These are phyloP conservation scores for Ophiocordyceps camponoti-saundersi DNA, from an alignment of 2,329 filamentous ascomycete species.

Conservation along the genomic window DNA sequence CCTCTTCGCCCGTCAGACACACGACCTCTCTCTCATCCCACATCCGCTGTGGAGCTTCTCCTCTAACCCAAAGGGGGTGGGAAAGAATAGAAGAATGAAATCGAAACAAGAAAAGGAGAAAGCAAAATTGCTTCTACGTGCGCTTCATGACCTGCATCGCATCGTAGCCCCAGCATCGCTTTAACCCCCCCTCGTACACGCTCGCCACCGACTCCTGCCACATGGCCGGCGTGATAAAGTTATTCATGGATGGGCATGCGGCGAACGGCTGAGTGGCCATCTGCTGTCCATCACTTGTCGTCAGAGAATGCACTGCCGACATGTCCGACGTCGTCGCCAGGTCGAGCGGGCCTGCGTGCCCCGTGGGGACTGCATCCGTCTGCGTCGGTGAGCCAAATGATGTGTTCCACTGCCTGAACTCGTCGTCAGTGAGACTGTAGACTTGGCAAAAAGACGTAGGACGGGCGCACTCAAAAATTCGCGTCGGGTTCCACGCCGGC, in stretches of 20 bases:
- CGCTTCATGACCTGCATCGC: constrained; percentile 15
- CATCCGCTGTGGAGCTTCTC: neutral
- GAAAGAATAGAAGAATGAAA: neutral
- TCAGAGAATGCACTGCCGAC: constrained; percentile 32
- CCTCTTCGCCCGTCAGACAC: neutral
- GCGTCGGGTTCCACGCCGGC: constrained; percentile 65
- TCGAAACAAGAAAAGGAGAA: neutral
- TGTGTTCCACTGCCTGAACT: constrained; percentile 73
- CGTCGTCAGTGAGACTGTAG: neutral
- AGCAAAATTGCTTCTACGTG: neutral
- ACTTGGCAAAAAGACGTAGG: too few relatives aligned
- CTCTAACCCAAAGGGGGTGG: neutral
- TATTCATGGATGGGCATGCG: constrained; percentile 31
- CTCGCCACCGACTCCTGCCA: constrained; percentile 57
- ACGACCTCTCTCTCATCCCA: neutral
- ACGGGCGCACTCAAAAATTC: constrained; percentile 64
- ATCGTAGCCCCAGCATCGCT: constrained; percentile 44
- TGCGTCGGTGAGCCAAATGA: constrained; percentile 61
- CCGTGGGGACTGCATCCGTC: constrained; percentile 14
- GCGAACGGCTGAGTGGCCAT: constrained; percentile 34
- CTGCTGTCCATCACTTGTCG: constrained; percentile 19
- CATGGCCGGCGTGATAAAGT: constrained; percentile 54
- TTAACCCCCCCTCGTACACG: constrained; percentile 48
- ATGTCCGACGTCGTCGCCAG: constrained; percentile 30
- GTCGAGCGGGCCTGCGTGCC: constrained; percentile 34